These are phyloP conservation scores for Oenanthe sinensis DNA, from an alignment of 129 eudicot genomes.

Conservation along the genomic window DNA sequence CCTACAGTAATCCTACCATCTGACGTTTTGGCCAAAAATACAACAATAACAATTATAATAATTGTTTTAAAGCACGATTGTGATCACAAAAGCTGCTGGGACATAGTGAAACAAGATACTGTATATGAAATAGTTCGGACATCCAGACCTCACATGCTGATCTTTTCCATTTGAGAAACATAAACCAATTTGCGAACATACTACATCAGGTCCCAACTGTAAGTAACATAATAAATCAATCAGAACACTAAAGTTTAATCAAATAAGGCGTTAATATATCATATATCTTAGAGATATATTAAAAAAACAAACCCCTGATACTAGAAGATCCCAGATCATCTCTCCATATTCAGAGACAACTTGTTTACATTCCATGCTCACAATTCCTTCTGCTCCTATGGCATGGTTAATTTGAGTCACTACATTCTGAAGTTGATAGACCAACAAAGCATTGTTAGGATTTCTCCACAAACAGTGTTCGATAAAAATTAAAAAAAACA, in stretches of 20 bases:
- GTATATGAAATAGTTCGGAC: background rate
- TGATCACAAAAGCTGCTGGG: background rate
- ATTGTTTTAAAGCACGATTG: background rate
- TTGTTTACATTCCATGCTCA: conserved; percentile 46
- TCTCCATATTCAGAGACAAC: conserved; percentile 50
- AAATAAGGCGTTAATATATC: background rate
- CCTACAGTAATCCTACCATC: background rate
- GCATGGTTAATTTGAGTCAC: conserved; percentile 56
- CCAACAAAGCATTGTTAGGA: background rate
- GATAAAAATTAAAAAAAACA: background rate
- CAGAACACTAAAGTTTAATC: background rate
- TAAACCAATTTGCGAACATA: conserved; percentile 69
- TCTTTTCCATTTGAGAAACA: conserved; percentile 40
- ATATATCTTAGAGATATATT: background rate
- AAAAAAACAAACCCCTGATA: conserved; percentile 29
- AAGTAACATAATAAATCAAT: background rate
- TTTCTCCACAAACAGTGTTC: background rate
- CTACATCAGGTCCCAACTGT: conserved; percentile 53
- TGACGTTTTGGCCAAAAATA: background rate
- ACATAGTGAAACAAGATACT: background rate
- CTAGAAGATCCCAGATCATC: conserved; percentile 43
- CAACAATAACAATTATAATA: too few species aligned
- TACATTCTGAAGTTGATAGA: conserved; percentile 5
- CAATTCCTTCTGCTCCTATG: conserved; percentile 53
- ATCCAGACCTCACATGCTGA: conserved; percentile 42